Conservation (phyloP, 2,329 filamentous ascomycete species). For the Zymoseptoria ardabiliae region DNA sequence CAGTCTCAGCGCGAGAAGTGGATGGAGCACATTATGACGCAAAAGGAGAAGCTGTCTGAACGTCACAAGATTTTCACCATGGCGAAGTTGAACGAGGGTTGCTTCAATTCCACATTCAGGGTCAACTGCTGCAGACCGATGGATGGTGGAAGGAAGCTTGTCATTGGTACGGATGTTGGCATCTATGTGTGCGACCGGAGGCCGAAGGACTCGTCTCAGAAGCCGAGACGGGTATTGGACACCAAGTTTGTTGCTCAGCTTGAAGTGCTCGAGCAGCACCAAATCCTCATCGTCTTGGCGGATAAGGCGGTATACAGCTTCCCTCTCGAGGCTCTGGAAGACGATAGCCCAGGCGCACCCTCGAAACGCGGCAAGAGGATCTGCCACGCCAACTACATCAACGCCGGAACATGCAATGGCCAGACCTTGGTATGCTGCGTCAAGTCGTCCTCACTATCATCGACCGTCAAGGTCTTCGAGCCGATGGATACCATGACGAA, state of each 20-base stretch:
- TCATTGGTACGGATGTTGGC: conserved; percentile 89
- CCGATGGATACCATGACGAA: conserved; percentile 86
- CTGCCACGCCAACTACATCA: conserved; percentile 97
- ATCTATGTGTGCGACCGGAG: conserved; percentile 89
- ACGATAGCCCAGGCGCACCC: conserved; percentile 64
- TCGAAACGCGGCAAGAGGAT: conserved; percentile 91
- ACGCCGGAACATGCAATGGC: conserved; percentile 88
- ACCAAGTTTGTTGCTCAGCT: conserved; percentile 84
- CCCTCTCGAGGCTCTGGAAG: conserved; percentile 76
- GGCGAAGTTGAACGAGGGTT: conserved; percentile 68
- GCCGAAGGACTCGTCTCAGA: conserved; percentile 66
- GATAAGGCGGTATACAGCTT: conserved; percentile 92
- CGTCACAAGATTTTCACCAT: conserved; percentile 64
- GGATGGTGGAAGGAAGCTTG: conserved; percentile 88
- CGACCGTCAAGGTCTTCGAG: conserved; percentile 98
- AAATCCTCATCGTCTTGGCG: conserved; percentile 80
- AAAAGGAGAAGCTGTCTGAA: conserved; percentile 78
- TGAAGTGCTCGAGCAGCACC: conserved; percentile 91
- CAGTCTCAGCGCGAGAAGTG: conserved; percentile 87
- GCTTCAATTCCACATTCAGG: conserved; percentile 80
- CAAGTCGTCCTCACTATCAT: conserved; percentile 86
- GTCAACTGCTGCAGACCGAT: conserved; percentile 94
- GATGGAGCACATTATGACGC: conserved; percentile 88
- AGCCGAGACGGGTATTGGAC: conserved; percentile 78
- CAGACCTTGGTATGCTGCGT: conserved; percentile 93